Percentiles rank a stretch among this genome's conserved stretches.
Evolutionary conservation across 148 eudicot genomes (phyloP).

Genomic region (Agrostemma githago): DNA sequence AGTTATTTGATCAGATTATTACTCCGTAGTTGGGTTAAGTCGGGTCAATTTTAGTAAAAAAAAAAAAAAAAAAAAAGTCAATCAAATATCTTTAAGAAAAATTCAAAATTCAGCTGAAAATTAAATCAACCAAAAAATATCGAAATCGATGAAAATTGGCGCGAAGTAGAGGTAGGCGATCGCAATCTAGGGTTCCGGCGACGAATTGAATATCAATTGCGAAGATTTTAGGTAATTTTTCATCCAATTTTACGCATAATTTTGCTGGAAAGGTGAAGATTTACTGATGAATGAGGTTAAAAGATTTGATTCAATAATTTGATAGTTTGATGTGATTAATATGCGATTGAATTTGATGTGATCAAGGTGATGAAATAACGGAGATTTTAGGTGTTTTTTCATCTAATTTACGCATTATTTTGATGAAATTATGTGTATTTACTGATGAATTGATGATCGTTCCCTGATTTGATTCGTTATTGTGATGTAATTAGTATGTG

Average conservation of each 20-base stretch:
- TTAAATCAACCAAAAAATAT: no score
- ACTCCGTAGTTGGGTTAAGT: neutral
- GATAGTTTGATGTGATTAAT: no score
- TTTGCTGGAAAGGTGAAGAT: neutral
- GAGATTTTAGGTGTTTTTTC: neutral
- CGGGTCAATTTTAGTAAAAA: no score
- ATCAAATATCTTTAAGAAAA: neutral
- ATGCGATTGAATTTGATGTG: no score
- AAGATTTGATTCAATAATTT: no score
- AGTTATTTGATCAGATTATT: no score
- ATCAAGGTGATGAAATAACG: no score
- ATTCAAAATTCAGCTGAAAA: neutral
- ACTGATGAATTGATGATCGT: no score
- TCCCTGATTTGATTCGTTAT: neutral
- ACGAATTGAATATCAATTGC: neutral
- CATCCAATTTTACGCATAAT: neutral
- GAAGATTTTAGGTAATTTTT: neutral
- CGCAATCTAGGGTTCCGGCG: neutral
- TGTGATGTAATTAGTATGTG: neutral
- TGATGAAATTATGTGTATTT: no score
- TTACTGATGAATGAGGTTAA: no score
- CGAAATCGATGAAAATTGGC: neutral
- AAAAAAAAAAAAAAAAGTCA: neutral
- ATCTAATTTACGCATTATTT: neutral
- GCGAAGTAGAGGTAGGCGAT: neutral